These are phyloP conservation scores for Daldinia eschscholtzii DNA, from an alignment of 2,329 filamentous ascomycete genomes.

Conservation along the genomic window DNA sequence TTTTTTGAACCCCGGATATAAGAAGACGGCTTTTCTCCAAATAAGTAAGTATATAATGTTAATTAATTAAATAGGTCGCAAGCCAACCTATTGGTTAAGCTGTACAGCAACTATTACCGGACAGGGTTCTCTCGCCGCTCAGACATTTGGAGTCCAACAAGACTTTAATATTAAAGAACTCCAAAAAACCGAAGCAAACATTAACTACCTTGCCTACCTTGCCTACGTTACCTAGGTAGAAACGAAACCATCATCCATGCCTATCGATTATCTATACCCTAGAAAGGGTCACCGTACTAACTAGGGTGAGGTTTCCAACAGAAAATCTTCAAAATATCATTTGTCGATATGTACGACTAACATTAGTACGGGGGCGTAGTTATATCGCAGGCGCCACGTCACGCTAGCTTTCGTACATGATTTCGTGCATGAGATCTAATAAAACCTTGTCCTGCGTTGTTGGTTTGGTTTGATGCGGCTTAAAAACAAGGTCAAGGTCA, in stretches of 20 bases:
- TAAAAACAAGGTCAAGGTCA: constrained; percentile 14
- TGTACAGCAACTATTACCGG: neutral
- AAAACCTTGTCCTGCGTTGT: constrained; percentile 21
- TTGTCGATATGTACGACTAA: constrained; percentile 9
- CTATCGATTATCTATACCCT: neutral
- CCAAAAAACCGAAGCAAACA: neutral
- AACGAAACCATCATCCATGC: neutral
- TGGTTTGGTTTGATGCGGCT: constrained; percentile 29
- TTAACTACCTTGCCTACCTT: neutral
- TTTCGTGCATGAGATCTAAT: constrained; percentile 22
- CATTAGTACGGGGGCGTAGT: constrained; percentile 21
- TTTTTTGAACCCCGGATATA: neutral
- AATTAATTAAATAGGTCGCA: neutral
- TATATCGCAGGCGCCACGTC: constrained; percentile 30
- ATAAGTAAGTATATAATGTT: neutral
- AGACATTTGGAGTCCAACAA: neutral
- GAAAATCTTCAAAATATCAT: constrained; percentile 13
- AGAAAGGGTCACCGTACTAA: neutral
- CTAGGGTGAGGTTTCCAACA: constrained; percentile 1
- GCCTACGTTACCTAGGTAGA: neutral
- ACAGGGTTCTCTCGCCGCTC: neutral
- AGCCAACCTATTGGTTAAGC: neutral
- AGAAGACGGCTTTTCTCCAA: neutral
- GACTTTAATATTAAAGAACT: neutral
- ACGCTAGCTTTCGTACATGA: constrained; percentile 4